Base-by-base conservation (phyloP, 2,329 filamentous ascomycete species). In the Sordariomycetes sp. region DNA sequence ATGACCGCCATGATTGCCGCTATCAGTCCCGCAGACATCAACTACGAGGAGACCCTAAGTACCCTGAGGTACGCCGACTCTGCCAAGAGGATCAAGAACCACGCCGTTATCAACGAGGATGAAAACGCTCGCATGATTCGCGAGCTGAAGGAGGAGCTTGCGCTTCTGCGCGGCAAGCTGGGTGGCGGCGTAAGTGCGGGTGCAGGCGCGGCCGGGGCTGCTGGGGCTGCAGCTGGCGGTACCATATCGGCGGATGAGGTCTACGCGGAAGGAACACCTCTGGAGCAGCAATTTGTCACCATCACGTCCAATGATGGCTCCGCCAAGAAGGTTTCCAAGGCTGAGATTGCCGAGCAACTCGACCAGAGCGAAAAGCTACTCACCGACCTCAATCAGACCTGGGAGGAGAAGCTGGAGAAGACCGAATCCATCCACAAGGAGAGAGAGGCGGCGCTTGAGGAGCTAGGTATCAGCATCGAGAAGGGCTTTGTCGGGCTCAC, bases 1-100 rank as follows among this genome's bases (percentile, higher is more conserved):
- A 93, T 97, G 89, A 99, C 94, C 25, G 94, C 94, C 60, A 99
- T 99, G 95, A 99, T 99, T 78, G 95, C 94, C 55, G 93, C 93
- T 57, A 97, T 99, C 69, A 97, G 92, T 67, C 94, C 94, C 3
- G 94, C 94, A 58, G 94, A 99, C 72, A 97, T 97, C 76, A 99
- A 99, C 73, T 97, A 96, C 69, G 94, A 99, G 64, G 94, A 99
- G 73, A 99, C 95, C 0, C 79, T 99, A 20, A 94, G 92, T 69
- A 99, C 94, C 1, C 79, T 99, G 32, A 85, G 95, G 67, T 99
- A 99, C 72, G 94, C 95, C 59, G 93, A 99, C 69, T 97, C 91
- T 8, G 94, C 94, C 28, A 99, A 99, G 76, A 86, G 94, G 66
- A 99, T 99, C 80, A 97, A 97, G 90, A 99, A 99, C 75, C 94